Evolutionary conservation across 2,329 filamentous ascomycete genomes (phyloP).

Genomic region (Nigrospora osmanthi): DNA sequence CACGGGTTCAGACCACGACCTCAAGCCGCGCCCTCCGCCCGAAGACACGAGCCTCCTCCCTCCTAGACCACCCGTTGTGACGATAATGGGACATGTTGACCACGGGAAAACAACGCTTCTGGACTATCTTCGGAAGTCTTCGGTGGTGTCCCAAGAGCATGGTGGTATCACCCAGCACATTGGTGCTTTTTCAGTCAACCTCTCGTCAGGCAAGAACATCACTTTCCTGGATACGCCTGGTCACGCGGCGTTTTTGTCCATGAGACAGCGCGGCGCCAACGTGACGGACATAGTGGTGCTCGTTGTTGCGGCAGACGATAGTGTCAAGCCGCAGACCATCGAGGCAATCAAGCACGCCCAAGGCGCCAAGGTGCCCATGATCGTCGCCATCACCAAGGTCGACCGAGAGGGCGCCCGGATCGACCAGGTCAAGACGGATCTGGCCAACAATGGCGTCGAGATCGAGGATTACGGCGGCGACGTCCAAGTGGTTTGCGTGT

Average conservation of each 20-base stretch:
- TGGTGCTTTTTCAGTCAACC: slow-evolving; percentile 86
- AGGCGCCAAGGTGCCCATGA: slow-evolving; percentile 81
- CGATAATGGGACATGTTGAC: slow-evolving; percentile 99
- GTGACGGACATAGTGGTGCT: slow-evolving; percentile 96
- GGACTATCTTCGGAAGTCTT: slow-evolving; percentile 88
- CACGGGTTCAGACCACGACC: slow-evolving; percentile 56
- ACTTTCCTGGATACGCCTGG: slow-evolving; percentile 97
- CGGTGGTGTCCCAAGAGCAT: slow-evolving; percentile 83
- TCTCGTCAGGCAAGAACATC: slow-evolving; percentile 81
- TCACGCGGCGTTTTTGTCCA: slow-evolving; percentile 89
- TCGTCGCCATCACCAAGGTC: slow-evolving; percentile 96
- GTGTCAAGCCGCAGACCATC: slow-evolving; percentile 92
- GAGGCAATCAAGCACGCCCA: slow-evolving; percentile 94
- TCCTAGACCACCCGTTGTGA: slow-evolving; percentile 81
- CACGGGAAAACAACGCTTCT: slow-evolving; percentile 97
- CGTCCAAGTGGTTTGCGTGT: slow-evolving; percentile 83
- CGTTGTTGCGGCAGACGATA: slow-evolving; percentile 93
- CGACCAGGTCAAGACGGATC: slow-evolving; percentile 80
- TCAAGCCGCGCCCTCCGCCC: slow-evolving; percentile 60
- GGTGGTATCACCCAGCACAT: slow-evolving; percentile 98
- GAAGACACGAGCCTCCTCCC: slow-evolving; percentile 64
- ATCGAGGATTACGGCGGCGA: slow-evolving; percentile 95
- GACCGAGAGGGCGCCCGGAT: slow-evolving; percentile 79
- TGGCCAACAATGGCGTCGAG: slow-evolving; percentile 75
- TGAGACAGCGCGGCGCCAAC: slow-evolving; percentile 91